Conservation (phyloP, 192 early-diverging fungal genomes). For the Backusella tuberculispora region DNA sequence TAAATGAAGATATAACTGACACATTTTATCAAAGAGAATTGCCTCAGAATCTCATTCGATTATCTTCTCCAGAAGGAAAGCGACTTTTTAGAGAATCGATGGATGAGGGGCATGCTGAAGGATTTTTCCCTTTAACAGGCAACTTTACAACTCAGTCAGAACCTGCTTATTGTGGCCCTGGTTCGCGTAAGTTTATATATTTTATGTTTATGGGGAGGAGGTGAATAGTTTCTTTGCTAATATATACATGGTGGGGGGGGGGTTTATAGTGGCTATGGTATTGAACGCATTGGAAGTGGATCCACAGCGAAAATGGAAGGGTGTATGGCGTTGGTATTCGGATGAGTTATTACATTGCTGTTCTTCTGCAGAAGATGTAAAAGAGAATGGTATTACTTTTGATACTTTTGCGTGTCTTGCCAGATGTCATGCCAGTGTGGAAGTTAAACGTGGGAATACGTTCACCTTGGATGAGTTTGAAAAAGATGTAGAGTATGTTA, state of each 20-base stretch:
- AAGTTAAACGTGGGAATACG: constrained; percentile 69
- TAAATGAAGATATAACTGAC: constrained; percentile 25
- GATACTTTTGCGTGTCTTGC: constrained; percentile 89
- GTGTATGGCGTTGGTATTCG: constrained; percentile 88
- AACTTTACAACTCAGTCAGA: constrained; percentile 95
- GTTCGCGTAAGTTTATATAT: constrained; percentile 53
- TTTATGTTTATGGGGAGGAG: background rate
- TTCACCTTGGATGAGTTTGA: constrained; percentile 78
- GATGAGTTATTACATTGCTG: constrained; percentile 78
- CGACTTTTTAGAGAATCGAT: constrained; percentile 80
- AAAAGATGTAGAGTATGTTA: constrained; percentile 70
- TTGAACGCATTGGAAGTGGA: constrained; percentile 93
- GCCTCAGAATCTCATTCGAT: constrained; percentile 67
- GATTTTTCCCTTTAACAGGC: constrained; percentile 85
- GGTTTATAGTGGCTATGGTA: constrained; percentile 76
- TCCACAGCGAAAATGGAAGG: constrained; percentile 88
- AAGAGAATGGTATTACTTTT: constrained; percentile 86
- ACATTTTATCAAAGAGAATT: constrained; percentile 57
- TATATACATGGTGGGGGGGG: background rate
- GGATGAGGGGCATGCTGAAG: constrained; percentile 77
- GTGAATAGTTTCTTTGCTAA: background rate
- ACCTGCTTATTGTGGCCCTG: constrained; percentile 86
- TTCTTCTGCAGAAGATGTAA: constrained; percentile 69
- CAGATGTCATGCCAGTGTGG: constrained; percentile 80
- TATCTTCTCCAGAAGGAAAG: constrained; percentile 80